These are phyloP conservation scores for Exophiala viscosa DNA, from an alignment of 2,329 filamentous ascomycete genomes.

Conservation along the genomic window DNA sequence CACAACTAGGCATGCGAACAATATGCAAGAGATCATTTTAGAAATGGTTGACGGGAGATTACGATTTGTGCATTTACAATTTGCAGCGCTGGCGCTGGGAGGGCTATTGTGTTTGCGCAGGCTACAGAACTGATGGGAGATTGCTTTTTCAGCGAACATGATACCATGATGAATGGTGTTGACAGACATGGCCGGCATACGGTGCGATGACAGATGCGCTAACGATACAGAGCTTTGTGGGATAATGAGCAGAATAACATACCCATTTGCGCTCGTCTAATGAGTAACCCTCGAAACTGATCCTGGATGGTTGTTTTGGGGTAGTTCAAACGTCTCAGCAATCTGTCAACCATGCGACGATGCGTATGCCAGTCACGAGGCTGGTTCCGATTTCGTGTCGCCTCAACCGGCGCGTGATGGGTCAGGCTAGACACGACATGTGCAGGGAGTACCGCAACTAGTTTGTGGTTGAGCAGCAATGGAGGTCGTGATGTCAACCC, in stretches of 20 bases:
- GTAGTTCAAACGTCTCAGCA: constrained; percentile 12
- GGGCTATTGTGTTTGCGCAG: not conserved
- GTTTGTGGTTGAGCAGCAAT: not conserved
- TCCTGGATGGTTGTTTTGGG: not conserved
- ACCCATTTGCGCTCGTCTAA: not conserved
- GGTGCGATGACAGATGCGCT: too few species aligned
- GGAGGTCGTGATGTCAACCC: not conserved
- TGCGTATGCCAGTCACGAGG: constrained; percentile 23
- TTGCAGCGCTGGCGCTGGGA: constrained; percentile 15
- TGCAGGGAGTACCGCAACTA: not conserved
- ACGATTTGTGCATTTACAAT: constrained; percentile 5
- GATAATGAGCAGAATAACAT: not conserved
- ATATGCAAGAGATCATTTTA: constrained; percentile 93
- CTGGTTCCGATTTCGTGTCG: constrained; percentile 15
- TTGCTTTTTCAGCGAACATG: not conserved
- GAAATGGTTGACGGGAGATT: constrained; percentile 31
- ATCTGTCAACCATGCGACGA: constrained; percentile 25
- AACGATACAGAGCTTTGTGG: too few species aligned
- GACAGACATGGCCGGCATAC: too few species aligned
- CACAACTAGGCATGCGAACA: constrained; percentile 70
- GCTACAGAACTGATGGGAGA: not conserved
- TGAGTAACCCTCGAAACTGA: not conserved
- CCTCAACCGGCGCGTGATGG: not conserved
- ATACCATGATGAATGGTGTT: not conserved
- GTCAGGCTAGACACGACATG: not conserved